phyloP scores from a whole-genome alignment of 2,329 filamentous ascomycete genomes.

The Ceratocystis variospora region DNA sequence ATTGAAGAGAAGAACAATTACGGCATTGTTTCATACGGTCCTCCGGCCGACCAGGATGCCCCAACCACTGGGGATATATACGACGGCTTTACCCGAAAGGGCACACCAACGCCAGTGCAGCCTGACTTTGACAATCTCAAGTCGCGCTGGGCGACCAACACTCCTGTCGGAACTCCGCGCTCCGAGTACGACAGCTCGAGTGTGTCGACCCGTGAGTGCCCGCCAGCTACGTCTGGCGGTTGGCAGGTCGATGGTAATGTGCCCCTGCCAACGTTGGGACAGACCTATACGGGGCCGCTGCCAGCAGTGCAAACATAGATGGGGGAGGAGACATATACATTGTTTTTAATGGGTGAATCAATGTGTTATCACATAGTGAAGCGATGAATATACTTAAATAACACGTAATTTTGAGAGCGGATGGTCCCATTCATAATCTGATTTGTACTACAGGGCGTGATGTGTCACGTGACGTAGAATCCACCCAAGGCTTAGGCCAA shows the following conservation, averaged over 20 bases:
- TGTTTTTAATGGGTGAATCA: neutral
- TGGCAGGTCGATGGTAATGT: slow-evolving; percentile 64
- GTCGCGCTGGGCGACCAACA: slow-evolving; percentile 59
- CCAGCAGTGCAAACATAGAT: neutral
- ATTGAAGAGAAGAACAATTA: slow-evolving; percentile 74
- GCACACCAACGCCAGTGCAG: slow-evolving; percentile 56
- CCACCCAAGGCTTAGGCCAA: neutral
- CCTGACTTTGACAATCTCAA: slow-evolving; percentile 72
- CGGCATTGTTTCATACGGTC: slow-evolving; percentile 64
- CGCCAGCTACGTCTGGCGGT: slow-evolving; percentile 49
- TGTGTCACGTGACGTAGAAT: neutral
- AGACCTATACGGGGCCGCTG: slow-evolving; percentile 29
- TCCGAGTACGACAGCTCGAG: slow-evolving; percentile 50
- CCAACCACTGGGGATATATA: slow-evolving; percentile 34
- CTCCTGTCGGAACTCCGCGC: slow-evolving; percentile 52
- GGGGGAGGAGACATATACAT: neutral
- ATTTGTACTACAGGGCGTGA: neutral
- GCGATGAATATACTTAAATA: no score
- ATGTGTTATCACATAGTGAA: neutral
- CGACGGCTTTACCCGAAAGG: slow-evolving; percentile 56
- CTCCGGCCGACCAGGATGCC: slow-evolving; percentile 37
- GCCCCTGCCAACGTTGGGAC: slow-evolving; percentile 53
- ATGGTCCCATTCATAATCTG: neutral
- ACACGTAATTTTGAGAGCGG: neutral
- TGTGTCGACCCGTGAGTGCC: slow-evolving; percentile 54